Conservation (phyloP, 2,329 filamentous ascomycete genomes). For the Trichoderma atroviride region DNA sequence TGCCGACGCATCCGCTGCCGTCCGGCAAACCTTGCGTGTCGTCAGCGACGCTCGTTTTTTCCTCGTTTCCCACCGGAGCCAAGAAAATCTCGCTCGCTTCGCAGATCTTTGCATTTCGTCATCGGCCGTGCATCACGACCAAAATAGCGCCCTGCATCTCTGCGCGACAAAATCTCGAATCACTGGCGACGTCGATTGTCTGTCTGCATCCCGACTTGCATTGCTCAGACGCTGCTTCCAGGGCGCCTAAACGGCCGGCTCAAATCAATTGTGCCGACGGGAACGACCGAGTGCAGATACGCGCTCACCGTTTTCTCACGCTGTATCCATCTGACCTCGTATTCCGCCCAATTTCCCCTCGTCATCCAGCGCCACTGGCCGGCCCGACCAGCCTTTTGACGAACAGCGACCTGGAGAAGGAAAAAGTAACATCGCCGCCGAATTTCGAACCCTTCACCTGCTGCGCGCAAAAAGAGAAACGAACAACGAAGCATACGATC, state of each 20-base stretch:
- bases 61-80: not conserved
- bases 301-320: slow-evolving; percentile 15
- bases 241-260: not conserved
- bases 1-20: slow-evolving; percentile 3
- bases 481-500: not conserved
- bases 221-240: not conserved
- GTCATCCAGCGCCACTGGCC: slow-evolving; percentile 11
- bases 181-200: not conserved
- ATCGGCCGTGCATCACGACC: slow-evolving; percentile 16
- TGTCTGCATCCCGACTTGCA: not conserved
- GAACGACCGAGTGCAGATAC: slow-evolving; percentile 13
- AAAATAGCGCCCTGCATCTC: not conserved
- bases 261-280: slow-evolving; percentile 5
- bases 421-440: not conserved
- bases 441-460: not conserved
- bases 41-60: slow-evolving; percentile 7
- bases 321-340: slow-evolving; percentile 15
- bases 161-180: not conserved
- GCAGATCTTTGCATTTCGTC: slow-evolving; percentile 23
- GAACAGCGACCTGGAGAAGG: not conserved
- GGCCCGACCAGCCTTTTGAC: not conserved
- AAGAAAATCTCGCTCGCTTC: slow-evolving; percentile 14
- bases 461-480: not conserved
- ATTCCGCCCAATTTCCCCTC: slow-evolving; percentile 12
- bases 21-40: not conserved